Percentiles rank a stretch among this genome's conserved stretches.
Evolutionary conservation across 1,139 yeast genomes (phyloP).

Genomic region (Diutina sp.): DNA sequence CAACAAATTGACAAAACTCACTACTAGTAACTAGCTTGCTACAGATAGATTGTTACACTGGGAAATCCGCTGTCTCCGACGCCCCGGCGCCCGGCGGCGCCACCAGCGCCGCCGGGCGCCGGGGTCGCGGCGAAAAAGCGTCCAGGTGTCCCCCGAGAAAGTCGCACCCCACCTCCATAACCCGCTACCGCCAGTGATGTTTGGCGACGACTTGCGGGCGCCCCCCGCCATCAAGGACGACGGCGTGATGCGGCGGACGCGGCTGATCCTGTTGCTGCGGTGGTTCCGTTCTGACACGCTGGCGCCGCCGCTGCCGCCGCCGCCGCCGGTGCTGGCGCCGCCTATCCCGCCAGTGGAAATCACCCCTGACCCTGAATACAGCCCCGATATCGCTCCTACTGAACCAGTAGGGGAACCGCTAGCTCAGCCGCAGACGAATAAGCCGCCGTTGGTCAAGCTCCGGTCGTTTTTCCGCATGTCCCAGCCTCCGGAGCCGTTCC

Average conservation of each 20-base stretch:
- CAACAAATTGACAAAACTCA: too few species aligned
- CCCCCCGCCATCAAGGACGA: neutral
- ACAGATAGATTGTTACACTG: too few species aligned
- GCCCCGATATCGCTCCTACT: neutral
- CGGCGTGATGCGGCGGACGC: neutral
- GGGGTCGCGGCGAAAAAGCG: neutral
- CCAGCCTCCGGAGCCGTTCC: constrained; percentile 1
- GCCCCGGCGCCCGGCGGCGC: too few species aligned
- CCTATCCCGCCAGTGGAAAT: neutral
- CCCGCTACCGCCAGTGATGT: neutral
- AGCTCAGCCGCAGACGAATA: neutral
- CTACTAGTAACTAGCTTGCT: too few species aligned
- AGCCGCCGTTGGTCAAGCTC: constrained; percentile 1
- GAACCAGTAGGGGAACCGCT: neutral
- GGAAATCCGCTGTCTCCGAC: too few species aligned
- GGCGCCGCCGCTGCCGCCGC: neutral
- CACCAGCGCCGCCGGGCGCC: too few species aligned
- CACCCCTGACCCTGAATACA: neutral
- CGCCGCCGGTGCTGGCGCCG: neutral
- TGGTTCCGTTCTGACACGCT: neutral
- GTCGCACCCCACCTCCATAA: neutral
- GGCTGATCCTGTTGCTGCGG: neutral
- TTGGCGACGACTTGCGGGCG: neutral
- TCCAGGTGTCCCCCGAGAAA: neutral
- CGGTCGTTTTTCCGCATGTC: constrained; percentile 1